Conservation (phyloP, 768 basidiomycete genomes). For the Piloderma croceum region DNA sequence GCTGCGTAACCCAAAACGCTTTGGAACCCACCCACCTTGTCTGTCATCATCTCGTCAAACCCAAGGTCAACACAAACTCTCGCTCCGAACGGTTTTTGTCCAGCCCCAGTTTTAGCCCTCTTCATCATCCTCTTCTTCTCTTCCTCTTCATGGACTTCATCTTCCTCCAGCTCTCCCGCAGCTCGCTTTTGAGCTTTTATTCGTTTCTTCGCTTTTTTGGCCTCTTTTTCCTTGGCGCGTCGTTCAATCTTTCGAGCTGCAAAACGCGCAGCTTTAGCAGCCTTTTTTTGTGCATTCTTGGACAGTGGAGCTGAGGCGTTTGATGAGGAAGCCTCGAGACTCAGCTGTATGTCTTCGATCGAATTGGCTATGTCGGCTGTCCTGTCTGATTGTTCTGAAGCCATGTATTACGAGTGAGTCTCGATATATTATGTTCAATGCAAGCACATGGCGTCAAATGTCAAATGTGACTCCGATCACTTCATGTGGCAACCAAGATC, state of each 20-base stretch:
- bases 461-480: no score
- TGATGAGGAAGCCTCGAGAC: background rate
- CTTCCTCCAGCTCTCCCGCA: slow-evolving; percentile 55
- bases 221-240: slow-evolving; percentile 70
- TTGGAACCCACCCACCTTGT: slow-evolving; percentile 59
- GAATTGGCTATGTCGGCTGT: no score
- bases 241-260: slow-evolving; percentile 67
- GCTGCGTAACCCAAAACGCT: background rate
- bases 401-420: no score
- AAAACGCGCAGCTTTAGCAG: slow-evolving; percentile 62
- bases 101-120: slow-evolving; percentile 28
- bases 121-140: slow-evolving; percentile 35
- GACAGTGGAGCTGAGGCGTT: slow-evolving; percentile 42
- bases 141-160: slow-evolving; percentile 34
- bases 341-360: no score
- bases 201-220: slow-evolving; percentile 68
- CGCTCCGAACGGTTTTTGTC: slow-evolving; percentile 37
- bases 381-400: no score
- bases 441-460: no score
- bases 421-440: no score
- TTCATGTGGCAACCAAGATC: no score
- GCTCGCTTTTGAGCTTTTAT: slow-evolving; percentile 54
- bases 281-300: slow-evolving; percentile 75
- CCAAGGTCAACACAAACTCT: slow-evolving; percentile 80
- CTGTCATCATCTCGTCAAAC: slow-evolving; percentile 90